Conservation (phyloP, 495 filamentous ascomycete species). For the Articulospora tetracladia region DNA sequence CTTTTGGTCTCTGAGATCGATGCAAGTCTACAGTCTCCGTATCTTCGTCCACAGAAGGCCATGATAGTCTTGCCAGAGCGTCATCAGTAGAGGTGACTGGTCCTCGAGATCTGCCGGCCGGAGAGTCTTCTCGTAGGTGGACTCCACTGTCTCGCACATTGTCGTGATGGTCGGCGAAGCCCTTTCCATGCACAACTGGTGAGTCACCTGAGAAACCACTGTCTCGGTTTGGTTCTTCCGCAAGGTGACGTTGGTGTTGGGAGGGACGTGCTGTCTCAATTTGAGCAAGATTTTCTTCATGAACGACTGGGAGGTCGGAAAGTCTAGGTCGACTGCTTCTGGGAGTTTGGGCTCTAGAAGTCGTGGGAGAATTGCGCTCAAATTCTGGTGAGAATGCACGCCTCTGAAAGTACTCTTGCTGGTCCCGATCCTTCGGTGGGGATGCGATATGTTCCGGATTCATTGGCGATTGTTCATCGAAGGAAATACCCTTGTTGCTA, state of each 20-base stretch:
- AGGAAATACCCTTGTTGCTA: not conserved
- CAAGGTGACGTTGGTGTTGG: conserved; percentile 9
- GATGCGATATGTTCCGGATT: not conserved
- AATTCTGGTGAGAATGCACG: not conserved
- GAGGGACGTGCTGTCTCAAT: conserved; percentile 4
- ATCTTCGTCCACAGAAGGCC: conserved; percentile 49
- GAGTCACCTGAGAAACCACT: conserved; percentile 42
- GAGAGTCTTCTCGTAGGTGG: conserved; percentile 36
- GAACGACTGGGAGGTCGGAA: conserved; percentile 21
- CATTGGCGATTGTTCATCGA: not conserved
- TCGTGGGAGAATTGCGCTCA: not conserved
- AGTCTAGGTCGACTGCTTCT: conserved; percentile 3
- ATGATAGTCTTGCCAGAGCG: conserved; percentile 42
- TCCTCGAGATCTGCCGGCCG: conserved; percentile 6
- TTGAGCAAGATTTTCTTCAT: conserved; percentile 18
- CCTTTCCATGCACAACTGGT: conserved; percentile 31
- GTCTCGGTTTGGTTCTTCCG: conserved; percentile 40
- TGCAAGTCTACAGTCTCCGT: conserved; percentile 26
- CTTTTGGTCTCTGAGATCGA: conserved; percentile 17
- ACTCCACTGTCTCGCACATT: conserved; percentile 48
- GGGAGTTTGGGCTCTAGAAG: not conserved
- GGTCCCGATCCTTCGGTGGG: not conserved
- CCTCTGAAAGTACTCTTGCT: not conserved
- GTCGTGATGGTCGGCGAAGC: conserved; percentile 24
- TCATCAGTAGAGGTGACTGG: conserved; percentile 43